Conservation (phyloP, 345 rosid genomes). For the Brassica incana region DNA sequence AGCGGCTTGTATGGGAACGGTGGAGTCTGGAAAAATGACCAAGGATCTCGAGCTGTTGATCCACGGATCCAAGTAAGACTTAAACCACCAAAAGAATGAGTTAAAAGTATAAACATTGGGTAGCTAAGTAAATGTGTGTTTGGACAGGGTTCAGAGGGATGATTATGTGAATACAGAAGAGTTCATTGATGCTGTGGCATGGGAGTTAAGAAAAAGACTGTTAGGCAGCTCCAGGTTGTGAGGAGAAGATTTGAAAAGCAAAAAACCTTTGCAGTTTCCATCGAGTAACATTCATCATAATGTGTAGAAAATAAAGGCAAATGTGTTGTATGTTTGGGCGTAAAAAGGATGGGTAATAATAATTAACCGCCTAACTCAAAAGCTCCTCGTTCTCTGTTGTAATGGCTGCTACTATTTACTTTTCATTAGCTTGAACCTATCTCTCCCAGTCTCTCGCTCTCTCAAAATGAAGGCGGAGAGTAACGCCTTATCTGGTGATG, state of each 20-base stretch:
- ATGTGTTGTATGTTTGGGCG: not conserved
- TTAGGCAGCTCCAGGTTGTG: constrained; percentile 46
- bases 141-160: constrained; percentile 51
- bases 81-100: not conserved
- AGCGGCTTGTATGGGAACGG: constrained; percentile 45
- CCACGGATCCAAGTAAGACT: constrained; percentile 60
- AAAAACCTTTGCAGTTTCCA: not conserved
- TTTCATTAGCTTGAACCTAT: not conserved
- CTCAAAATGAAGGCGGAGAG: too few species aligned
- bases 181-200: constrained; percentile 73
- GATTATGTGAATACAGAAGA: constrained; percentile 65
- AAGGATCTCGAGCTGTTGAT: constrained; percentile 74
- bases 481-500: too few species aligned
- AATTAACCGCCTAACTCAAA: not conserved
- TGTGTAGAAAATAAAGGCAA: not conserved
- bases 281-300: not conserved
- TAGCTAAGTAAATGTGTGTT: not conserved
- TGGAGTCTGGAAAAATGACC: constrained; percentile 83
- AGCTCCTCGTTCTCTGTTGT: not conserved
- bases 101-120: not conserved
- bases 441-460: not conserved
- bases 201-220: constrained; percentile 54
- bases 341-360: not conserved
- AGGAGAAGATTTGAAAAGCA: too few species aligned
- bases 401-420: too few species aligned